These are phyloP conservation scores for Fusarium camptoceras DNA, from an alignment of 2,329 filamentous ascomycete species.

Conservation along the genomic window DNA sequence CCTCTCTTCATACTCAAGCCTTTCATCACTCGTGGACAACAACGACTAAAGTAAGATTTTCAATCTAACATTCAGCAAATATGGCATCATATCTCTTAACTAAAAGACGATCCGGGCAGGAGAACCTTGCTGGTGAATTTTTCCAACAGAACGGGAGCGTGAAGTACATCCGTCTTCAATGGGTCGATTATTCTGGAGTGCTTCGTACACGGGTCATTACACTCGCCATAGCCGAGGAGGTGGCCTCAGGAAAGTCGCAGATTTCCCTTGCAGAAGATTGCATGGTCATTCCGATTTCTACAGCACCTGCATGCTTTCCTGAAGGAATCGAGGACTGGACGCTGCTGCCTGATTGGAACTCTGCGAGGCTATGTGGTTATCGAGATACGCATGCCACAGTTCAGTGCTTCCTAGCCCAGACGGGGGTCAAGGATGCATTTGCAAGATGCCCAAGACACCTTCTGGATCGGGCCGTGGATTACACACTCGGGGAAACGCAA, in stretches of 20 bases:
- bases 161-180: too few relatives aligned
- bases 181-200: too few relatives aligned
- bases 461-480: rapidly evolving
- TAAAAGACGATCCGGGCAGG: too few relatives aligned
- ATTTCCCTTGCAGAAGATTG: neutral
- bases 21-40: too few relatives aligned
- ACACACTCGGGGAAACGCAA: too few relatives aligned
- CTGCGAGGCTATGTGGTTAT: neutral
- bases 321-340: neutral
- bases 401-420: neutral
- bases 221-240: neutral
- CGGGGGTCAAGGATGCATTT: neutral
- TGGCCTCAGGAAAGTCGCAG: too few relatives aligned
- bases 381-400: neutral
- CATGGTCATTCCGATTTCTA: neutral
- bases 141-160: too few relatives aligned
- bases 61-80: too few relatives aligned
- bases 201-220: too few relatives aligned
- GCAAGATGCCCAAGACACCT: neutral
- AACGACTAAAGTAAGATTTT: too few relatives aligned
- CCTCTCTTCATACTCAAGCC: rapidly evolving
- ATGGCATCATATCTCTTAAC: too few relatives aligned
- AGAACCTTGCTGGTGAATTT: rapidly evolving
- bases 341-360: neutral
- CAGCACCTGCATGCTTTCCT: neutral